These are phyloP conservation scores for Verticillium tricorpus DNA, from an alignment of 2,329 filamentous ascomycete genomes.

Conservation along the genomic window DNA sequence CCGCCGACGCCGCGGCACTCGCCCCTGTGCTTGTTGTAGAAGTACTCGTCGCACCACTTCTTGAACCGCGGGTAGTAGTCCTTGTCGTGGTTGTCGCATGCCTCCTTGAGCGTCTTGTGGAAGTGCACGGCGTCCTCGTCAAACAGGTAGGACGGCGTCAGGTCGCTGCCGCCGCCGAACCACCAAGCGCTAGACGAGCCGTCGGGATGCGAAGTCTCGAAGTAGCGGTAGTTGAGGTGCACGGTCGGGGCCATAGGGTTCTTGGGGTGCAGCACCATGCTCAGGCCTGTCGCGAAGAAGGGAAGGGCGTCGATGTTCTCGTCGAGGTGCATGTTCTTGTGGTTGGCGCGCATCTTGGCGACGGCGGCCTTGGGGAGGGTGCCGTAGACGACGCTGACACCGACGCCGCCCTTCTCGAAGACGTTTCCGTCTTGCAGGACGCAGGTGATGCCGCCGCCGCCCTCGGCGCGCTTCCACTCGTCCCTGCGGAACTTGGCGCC, in stretches of 20 bases:
- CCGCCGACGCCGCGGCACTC: constrained; percentile 87
- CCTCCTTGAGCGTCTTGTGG: constrained; percentile 87
- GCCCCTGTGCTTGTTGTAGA: constrained; percentile 84
- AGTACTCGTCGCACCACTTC: constrained; percentile 98
- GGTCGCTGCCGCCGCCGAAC: constrained; percentile 93
- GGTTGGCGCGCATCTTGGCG: constrained; percentile 87
- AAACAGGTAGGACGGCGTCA: constrained; percentile 91
- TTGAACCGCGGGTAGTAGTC: constrained; percentile 93
- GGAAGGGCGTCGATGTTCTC: constrained; percentile 73
- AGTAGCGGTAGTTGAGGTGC: constrained; percentile 97
- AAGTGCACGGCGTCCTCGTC: constrained; percentile 97
- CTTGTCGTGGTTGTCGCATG: constrained; percentile 90
- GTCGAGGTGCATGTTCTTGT: constrained; percentile 85
- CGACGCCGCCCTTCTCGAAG: constrained; percentile 96
- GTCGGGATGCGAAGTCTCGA: constrained; percentile 86
- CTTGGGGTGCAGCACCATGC: constrained; percentile 84
- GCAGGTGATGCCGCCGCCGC: constrained; percentile 89
- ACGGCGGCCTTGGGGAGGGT: constrained; percentile 83
- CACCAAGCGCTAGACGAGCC: constrained; percentile 87
- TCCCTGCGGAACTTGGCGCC: constrained; percentile 78
- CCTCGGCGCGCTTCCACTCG: constrained; percentile 81
- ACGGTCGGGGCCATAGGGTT: constrained; percentile 98
- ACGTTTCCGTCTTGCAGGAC: constrained; percentile 94
- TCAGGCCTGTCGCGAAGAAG: constrained; percentile 93
- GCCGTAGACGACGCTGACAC: constrained; percentile 92